phyloP scores from a whole-genome alignment of 2,329 filamentous ascomycete species.

The Paraphoma chrysanthemicola region DNA sequence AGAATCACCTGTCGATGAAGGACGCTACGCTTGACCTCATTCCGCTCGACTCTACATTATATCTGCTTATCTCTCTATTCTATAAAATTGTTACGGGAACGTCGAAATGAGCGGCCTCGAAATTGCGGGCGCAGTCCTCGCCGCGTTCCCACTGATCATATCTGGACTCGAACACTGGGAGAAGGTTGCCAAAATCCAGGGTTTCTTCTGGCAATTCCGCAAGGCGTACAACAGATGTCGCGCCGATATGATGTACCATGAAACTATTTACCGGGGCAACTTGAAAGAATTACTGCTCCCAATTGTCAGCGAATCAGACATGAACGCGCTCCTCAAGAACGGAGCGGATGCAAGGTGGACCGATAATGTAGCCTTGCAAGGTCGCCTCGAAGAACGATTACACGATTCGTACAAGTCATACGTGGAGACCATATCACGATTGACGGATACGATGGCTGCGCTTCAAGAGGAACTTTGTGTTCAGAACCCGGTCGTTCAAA shows the following conservation, averaged over 20 bases:
- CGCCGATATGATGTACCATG: slow-evolving; percentile 14
- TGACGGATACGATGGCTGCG: neutral
- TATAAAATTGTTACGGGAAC: neutral
- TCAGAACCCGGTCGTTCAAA: neutral
- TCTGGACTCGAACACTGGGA: slow-evolving; percentile 23
- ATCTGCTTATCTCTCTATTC: neutral
- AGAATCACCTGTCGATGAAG: neutral
- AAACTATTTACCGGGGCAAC: slow-evolving; percentile 21
- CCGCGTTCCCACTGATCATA: slow-evolving; percentile 23
- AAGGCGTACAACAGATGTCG: slow-evolving; percentile 21
- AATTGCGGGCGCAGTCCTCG: slow-evolving; percentile 24
- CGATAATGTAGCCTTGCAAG: neutral
- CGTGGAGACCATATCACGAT: neutral
- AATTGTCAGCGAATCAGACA: slow-evolving; percentile 3
- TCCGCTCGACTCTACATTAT: neutral
- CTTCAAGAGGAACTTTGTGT: neutral
- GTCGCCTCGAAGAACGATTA: neutral
- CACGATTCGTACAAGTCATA: neutral
- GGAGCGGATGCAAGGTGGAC: slow-evolving; percentile 13
- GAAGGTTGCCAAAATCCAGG: slow-evolving; percentile 19
- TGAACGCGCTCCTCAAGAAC: slow-evolving; percentile 12
- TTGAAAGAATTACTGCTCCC: slow-evolving; percentile 20
- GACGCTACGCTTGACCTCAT: neutral
- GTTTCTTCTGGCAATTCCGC: slow-evolving; percentile 19
- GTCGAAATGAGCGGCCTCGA: slow-evolving; percentile 24